Conservation (phyloP, 2,329 filamentous ascomycete species). For the Fusarium sp. region DNA sequence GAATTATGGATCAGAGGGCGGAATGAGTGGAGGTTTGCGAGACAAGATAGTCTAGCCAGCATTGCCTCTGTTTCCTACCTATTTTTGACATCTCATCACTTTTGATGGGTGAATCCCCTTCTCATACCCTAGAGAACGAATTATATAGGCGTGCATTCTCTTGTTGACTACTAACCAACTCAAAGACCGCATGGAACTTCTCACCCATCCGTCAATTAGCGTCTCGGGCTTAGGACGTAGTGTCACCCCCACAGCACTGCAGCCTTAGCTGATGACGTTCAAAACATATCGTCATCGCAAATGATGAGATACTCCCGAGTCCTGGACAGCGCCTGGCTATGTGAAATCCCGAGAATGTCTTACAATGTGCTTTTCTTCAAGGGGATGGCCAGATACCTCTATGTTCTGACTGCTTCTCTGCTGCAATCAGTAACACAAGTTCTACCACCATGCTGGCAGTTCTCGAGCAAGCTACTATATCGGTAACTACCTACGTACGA, state of each 20-base stretch:
- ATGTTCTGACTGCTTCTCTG: background rate
- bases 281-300: background rate
- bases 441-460: background rate
- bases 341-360: background rate
- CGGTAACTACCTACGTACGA: too few species aligned
- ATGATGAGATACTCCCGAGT: background rate
- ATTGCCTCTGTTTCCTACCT: background rate
- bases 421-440: background rate
- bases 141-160: background rate
- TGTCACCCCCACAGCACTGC: conserved; percentile 15
- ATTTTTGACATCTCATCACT: background rate
- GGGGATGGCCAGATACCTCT: background rate
- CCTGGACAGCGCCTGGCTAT: background rate
- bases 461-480: background rate
- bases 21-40: background rate
- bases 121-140: background rate
- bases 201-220: conserved; percentile 3
- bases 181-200: background rate
- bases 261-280: conserved; percentile 25
- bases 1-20: background rate
- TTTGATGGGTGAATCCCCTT: background rate
- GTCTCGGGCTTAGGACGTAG: conserved; percentile 9
- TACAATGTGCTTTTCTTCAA: background rate
- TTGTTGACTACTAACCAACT: background rate
- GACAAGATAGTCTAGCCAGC: background rate